These are phyloP conservation scores for Chalciporus chontae DNA, from an alignment of 768 basidiomycete species.

Conservation along the genomic window DNA sequence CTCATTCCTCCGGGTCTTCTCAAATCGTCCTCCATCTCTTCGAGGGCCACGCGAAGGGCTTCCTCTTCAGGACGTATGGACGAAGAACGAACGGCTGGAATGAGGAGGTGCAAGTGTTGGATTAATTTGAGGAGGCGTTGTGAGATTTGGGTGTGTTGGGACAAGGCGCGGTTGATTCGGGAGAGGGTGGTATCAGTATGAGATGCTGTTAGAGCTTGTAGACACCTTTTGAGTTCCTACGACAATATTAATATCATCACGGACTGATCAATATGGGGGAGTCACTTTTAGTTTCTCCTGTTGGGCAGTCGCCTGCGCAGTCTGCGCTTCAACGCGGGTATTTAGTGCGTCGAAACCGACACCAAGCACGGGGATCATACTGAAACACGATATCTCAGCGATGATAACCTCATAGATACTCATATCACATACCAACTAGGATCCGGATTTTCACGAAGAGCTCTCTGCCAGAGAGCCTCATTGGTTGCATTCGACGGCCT, in stretches of 20 bases:
- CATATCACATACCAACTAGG: conserved; percentile 53
- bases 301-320: conserved; percentile 60
- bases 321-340: conserved; percentile 73
- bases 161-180: conserved; percentile 58
- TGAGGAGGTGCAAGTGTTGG: conserved; percentile 75
- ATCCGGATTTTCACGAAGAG: conserved; percentile 78
- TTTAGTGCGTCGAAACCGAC: conserved; percentile 81
- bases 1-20: conserved; percentile 49
- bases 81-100: conserved; percentile 71
- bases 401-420: background rate
- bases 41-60: conserved; percentile 61
- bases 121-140: conserved; percentile 68
- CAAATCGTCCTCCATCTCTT: conserved; percentile 73
- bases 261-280: background rate
- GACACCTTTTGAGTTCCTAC: conserved; percentile 63
- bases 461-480: conserved; percentile 74
- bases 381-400: conserved; percentile 26
- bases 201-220: conserved; percentile 55
- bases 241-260: conserved; percentile 6
- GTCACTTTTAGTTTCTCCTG: conserved; percentile 60
- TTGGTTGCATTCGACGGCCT: conserved; percentile 71
- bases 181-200: conserved; percentile 67
- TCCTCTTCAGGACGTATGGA: conserved; percentile 82
- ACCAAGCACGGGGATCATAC: conserved; percentile 77
- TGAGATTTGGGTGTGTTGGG: conserved; percentile 63